A percentile compares a stretch with the other conserved stretches of the same genome.
Conservation (phyloP, 2,329 filamentous ascomycete genomes). For the Fusarium verticillioides region DNA sequence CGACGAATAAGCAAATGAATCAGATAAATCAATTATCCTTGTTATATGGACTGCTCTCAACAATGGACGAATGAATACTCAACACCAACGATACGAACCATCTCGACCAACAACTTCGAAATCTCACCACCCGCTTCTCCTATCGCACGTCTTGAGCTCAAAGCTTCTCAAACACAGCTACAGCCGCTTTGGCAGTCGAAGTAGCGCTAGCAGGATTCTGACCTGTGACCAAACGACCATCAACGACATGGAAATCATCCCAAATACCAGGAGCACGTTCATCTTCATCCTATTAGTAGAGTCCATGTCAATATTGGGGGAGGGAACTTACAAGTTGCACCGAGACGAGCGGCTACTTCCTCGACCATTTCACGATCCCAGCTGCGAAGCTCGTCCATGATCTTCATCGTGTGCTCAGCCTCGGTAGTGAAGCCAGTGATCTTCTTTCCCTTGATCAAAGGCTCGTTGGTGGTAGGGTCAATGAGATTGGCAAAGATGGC, state of each 20-base stretch:
- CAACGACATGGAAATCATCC: constrained; percentile 15
- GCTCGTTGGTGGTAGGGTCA: constrained; percentile 1
- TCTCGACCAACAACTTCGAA: background rate
- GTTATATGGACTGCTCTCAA: rapidly evolving
- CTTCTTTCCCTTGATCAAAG: constrained; percentile 13
- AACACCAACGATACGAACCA: rapidly evolving
- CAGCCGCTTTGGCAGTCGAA: constrained; percentile 5
- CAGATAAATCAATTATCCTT: background rate
- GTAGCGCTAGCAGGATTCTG: constrained; percentile 21
- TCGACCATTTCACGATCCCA: constrained; percentile 10
- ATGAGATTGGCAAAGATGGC: constrained; percentile 17
- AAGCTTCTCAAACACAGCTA: background rate
- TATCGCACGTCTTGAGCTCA: background rate
- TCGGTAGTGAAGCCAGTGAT: constrained; percentile 17
- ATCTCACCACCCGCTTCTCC: no score
- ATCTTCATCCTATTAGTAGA: background rate
- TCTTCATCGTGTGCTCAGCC: background rate
- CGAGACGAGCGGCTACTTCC: constrained; percentile 6
- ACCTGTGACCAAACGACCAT: constrained; percentile 14
- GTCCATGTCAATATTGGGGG: no score
- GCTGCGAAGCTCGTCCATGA: constrained; percentile 9
- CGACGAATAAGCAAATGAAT: background rate
- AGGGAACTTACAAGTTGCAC: constrained; percentile 5
- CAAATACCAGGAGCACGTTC: constrained; percentile 5
- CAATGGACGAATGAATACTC: no score